Evolutionary conservation across 306 rosid species (phyloP), one percentile per base, ranked within the genome.

Genomic region (Fragaria vesca): DNA sequence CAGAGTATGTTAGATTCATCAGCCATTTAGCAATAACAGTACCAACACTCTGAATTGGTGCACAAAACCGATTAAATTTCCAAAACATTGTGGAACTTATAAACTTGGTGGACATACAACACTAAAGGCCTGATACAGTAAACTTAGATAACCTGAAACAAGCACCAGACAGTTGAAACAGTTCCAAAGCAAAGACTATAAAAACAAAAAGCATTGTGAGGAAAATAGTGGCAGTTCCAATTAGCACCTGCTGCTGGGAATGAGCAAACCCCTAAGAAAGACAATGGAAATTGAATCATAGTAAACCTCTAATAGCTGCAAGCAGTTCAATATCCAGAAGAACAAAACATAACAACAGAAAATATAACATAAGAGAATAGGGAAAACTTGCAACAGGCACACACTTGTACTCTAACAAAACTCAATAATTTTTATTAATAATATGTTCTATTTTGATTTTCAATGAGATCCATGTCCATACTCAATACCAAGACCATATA

Each of bases 401-500:
- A 30, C 34, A 1, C 30, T 43, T 62, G 2, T 28, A 62, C 20
- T 75, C 78, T 18, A 61, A 50, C 47, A 30, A 62, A 43, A 24
- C 20, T 8, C 34, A 43, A 9, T 5, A 28, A 17, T 28, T 43
- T 28, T 62, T 62, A 75, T 75, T 75, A 48, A 46, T 75, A 46
- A 62, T 66, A 18, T 34, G 43, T 63, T 45, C 17, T 8, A 9
- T 60, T 42, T 60, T 42, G n/a, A 8, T 58, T 74, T 75, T 75
- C 71, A 46, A 75, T 30, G 70, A 18, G 45, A 62, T 46, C 6
- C 11, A 12, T 63, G 32, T 18, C 78, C 61, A 30, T 62, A 34
- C 71, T 75, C 78, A 43, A 61, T 12, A 75, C 83, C 85, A 10
- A 83, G 84, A 78, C 85, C 81, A 52, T 71, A 75, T 38, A 86